A percentile compares a stretch with the other conserved stretches of the same genome.
These are phyloP conservation scores for Backusella tuberculispora DNA, from an alignment of 192 early-diverging fungal genomes.

Conservation along the genomic window DNA sequence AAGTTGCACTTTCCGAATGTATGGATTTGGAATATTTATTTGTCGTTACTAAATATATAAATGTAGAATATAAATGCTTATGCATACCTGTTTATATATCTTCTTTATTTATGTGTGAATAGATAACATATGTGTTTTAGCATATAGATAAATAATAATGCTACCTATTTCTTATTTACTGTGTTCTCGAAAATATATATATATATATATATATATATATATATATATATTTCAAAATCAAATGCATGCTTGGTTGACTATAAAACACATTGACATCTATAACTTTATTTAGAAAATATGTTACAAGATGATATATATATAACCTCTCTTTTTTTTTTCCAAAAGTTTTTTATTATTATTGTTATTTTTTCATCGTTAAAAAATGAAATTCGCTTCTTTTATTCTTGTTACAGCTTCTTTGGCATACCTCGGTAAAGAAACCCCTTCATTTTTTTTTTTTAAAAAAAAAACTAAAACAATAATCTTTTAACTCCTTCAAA, in stretches of 20 bases:
- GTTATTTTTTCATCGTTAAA: neutral
- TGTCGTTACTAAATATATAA: too few species aligned
- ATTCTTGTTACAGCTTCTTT: neutral
- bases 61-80: too few species aligned
- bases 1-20: neutral
- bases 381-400: neutral
- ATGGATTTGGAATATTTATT: neutral
- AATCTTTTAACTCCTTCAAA: neutral
- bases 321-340: neutral
- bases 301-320: neutral
- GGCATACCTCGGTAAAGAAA: neutral
- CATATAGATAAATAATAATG: too few species aligned
- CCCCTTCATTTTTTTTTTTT: too few species aligned
- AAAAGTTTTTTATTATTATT: too few species aligned
- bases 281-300: neutral
- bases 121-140: too few species aligned
- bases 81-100: too few species aligned
- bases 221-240: neutral
- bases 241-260: neutral
- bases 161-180: too few species aligned
- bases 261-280: neutral
- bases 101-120: too few species aligned
- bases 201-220: neutral
- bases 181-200: neutral
- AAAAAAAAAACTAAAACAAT: neutral